Evolutionary conservation across 164 flowering plant genomes (phyloP), one percentile per base, ranked within the genome.

Genomic region (Vitis riparia): DNA sequence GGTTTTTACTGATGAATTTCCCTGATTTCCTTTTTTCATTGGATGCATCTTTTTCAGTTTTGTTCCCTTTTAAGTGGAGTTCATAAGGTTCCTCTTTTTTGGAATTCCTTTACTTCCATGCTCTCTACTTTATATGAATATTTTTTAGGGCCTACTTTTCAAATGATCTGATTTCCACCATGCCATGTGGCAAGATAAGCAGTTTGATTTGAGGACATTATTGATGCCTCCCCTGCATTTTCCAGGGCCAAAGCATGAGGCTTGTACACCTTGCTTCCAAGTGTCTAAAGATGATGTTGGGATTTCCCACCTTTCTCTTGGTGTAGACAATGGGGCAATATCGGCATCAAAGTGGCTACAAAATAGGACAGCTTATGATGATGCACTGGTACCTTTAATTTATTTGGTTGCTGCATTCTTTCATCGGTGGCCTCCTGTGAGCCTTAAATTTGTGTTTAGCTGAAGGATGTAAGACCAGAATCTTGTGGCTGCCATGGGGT

Each of bases 191-290:
- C 72, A 69, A 68, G 74, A 67, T 68, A 37, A 49, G 71, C 14
- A 55, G 57, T 72, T 77, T 70, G 32, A 17, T 73, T 71, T 76
- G 72, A 68, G 81, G 81, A 79, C 63, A 82, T 51, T 84, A 83
- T 86, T 86, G 85, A 86, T 84, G 82, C 82, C 81, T 84, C 86
- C 83, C 80, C 83, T 84, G 79, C 81, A 77, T 88, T 85, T 90
- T 86, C 87, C 93, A 82, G 89, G 90, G 80, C 79, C 77, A 73
- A 74, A 78, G 82, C 77, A 73, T 78, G 90, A 71, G 83, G 86
- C 88, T 74, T 77, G 77, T 74, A 65, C 77, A 68, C 65, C 77
- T 84, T 77, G 80, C 85, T 84, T 83, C 83, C 82, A 75, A 76
- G 76, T 76, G 79, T 77, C 78, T 68, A 77, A 73, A 70, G 81